Conservation (phyloP, 306 rosid genomes). For the Hylodesmum podocarpum region DNA sequence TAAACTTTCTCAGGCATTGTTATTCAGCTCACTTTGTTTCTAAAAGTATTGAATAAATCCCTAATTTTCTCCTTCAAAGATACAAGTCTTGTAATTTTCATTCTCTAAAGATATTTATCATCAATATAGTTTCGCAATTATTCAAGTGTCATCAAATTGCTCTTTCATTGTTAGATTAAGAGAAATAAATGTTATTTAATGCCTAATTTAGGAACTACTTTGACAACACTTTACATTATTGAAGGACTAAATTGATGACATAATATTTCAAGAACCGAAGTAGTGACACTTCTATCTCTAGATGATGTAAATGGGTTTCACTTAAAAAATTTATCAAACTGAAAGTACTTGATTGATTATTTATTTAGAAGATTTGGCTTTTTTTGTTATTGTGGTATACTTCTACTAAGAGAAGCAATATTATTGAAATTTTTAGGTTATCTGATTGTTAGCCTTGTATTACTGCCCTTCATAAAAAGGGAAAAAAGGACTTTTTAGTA, state of each 20-base stretch:
- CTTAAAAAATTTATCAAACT: neutral
- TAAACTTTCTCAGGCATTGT: neutral
- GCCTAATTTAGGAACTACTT: neutral
- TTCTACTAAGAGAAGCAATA: conserved; percentile 7
- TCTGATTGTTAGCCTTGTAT: neutral
- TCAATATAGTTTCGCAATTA: neutral
- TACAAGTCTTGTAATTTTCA: neutral
- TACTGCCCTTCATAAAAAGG: no score
- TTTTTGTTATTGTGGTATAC: neutral
- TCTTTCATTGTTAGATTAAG: neutral
- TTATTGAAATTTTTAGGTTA: neutral
- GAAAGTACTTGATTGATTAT: neutral
- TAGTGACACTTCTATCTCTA: neutral
- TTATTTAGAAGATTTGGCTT: neutral
- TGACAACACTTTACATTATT: neutral
- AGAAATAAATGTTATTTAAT: conserved; percentile 3
- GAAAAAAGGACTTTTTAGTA: neutral
- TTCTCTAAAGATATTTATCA: neutral
- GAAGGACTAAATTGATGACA: neutral
- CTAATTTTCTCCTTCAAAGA: conserved; percentile 4
- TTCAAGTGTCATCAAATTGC: neutral
- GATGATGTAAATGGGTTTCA: neutral
- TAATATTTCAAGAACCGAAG: neutral
- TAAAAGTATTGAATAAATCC: neutral
- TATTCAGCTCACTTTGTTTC: conserved; percentile 4